phyloP scores from a whole-genome alignment of 1,139 yeast genomes.

The Chernovozyma aurita region DNA sequence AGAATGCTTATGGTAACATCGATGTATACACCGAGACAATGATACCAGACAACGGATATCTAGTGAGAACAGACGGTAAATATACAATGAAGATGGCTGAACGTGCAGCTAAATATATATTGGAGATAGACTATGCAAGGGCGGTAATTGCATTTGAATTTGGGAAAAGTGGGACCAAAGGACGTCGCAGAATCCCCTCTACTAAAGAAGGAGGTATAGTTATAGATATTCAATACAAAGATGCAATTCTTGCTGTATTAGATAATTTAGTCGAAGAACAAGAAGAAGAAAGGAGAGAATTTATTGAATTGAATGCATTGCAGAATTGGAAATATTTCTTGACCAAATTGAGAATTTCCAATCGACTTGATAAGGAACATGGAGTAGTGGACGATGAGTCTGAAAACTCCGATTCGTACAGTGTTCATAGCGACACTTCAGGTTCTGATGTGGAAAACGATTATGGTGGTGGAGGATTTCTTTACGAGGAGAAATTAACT shows the following conservation, averaged over 20 bases:
- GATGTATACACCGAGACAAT: constrained; percentile 73
- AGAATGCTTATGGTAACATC: constrained; percentile 76
- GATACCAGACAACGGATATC: constrained; percentile 80
- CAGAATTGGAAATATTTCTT: constrained; percentile 71
- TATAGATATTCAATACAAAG: constrained; percentile 57
- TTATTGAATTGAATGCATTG: constrained; percentile 50
- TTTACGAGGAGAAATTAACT: not conserved
- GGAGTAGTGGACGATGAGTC: constrained; percentile 43
- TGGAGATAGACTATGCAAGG: constrained; percentile 76
- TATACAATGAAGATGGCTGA: constrained; percentile 47
- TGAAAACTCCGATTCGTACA: constrained; percentile 7
- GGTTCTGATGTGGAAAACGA: constrained; percentile 2
- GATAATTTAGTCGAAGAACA: constrained; percentile 54
- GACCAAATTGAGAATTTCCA: constrained; percentile 64
- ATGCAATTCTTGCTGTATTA: constrained; percentile 59
- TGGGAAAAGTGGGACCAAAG: constrained; percentile 22
- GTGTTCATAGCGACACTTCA: constrained; percentile 7
- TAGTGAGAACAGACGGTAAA: constrained; percentile 30
- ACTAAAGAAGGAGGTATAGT: constrained; percentile 78
- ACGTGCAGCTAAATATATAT: constrained; percentile 58
- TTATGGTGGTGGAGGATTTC: not conserved
- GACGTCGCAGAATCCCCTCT: constrained; percentile 38
- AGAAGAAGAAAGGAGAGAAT: constrained; percentile 42
- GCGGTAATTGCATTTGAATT: constrained; percentile 89
- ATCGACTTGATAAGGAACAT: constrained; percentile 62